A percentile compares a stretch with the other conserved stretches of the same genome.
Evolutionary conservation across 1,284 basidiomycete genomes (phyloP).

Genomic region (Leccinum fallax): DNA sequence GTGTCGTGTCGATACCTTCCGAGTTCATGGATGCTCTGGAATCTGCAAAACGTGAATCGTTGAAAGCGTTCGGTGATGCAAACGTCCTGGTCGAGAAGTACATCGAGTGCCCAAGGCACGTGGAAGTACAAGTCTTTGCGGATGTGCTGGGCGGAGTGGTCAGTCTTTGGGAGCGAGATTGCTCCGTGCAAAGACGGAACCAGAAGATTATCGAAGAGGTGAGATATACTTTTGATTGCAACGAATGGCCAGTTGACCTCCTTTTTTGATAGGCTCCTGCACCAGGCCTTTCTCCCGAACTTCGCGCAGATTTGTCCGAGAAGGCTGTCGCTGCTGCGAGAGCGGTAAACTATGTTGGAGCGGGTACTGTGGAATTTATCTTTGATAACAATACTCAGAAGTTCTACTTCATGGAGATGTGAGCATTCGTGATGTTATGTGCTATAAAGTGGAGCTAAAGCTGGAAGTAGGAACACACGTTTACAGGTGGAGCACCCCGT

Average conservation of each 20-base stretch:
- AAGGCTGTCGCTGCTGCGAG: slow-evolving; percentile 91
- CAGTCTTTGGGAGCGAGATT: slow-evolving; percentile 92
- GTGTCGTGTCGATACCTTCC: slow-evolving; percentile 67
- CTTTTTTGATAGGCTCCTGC: slow-evolving; percentile 78
- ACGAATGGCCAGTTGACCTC: neutral
- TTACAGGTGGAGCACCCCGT: slow-evolving; percentile 95
- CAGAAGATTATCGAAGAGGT: slow-evolving; percentile 96
- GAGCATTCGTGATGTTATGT: slow-evolving; percentile 28
- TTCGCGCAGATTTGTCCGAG: slow-evolving; percentile 79
- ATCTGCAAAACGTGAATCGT: slow-evolving; percentile 86
- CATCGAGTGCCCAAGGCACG: slow-evolving; percentile 80
- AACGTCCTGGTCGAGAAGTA: slow-evolving; percentile 87
- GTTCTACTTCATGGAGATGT: slow-evolving; percentile 96
- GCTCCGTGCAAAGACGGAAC: slow-evolving; percentile 91
- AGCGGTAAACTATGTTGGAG: slow-evolving; percentile 89
- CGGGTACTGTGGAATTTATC: slow-evolving; percentile 93
- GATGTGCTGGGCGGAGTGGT: slow-evolving; percentile 78
- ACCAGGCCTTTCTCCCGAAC: slow-evolving; percentile 75
- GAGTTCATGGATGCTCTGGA: slow-evolving; percentile 80
- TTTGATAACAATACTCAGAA: slow-evolving; percentile 85
- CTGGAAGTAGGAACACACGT: slow-evolving; percentile 76
- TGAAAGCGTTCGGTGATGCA: slow-evolving; percentile 86
- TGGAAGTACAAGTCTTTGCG: slow-evolving; percentile 91
- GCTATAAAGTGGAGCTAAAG: slow-evolving; percentile 2
- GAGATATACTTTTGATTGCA: neutral